phyloP scores from a whole-genome alignment of 2,329 filamentous ascomycete genomes.

The Microcera coccophila region DNA sequence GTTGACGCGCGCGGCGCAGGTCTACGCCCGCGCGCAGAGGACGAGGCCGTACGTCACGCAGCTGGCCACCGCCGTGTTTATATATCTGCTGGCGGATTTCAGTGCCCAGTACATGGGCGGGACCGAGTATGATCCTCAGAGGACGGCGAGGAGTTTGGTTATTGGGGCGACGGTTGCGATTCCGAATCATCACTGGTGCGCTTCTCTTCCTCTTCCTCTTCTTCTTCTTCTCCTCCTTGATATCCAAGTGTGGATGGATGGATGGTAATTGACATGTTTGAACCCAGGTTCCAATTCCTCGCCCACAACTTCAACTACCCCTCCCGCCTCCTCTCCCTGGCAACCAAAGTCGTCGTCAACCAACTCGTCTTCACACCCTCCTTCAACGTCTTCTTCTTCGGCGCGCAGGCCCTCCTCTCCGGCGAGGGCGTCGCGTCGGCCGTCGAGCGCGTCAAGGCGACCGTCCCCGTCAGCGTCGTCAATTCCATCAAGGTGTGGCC shows the following conservation, averaged over 20 bases:
- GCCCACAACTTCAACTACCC: conserved; percentile 79
- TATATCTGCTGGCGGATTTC: conserved; percentile 75
- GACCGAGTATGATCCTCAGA: conserved; percentile 61
- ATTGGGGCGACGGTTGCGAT: conserved; percentile 73
- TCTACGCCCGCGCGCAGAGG: conserved; percentile 68
- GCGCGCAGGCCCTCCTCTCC: conserved; percentile 69
- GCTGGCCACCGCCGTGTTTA: conserved; percentile 67
- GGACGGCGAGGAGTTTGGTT: conserved; percentile 66
- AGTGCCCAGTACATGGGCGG: conserved; percentile 67
- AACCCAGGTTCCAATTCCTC: conserved; percentile 69
- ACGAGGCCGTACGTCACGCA: conserved; percentile 76
- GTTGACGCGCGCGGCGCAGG: conserved; percentile 48
- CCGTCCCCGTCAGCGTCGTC: conserved; percentile 70
- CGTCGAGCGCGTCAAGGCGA: conserved; percentile 66
- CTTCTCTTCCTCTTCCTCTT: too few species aligned
- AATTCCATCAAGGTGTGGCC: conserved; percentile 90
- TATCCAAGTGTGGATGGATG: not conserved
- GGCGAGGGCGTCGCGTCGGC: conserved; percentile 63
- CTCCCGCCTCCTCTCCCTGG: conserved; percentile 66
- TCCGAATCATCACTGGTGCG: conserved; percentile 76
- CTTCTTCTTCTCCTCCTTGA: not conserved
- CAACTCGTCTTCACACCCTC: conserved; percentile 76
- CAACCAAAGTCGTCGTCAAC: conserved; percentile 74
- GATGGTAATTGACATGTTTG: not conserved
- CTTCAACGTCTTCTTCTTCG: conserved; percentile 82